These are phyloP conservation scores for Kwoniella pini DNA, from an alignment of 768 basidiomycete genomes.

Conservation along the genomic window DNA sequence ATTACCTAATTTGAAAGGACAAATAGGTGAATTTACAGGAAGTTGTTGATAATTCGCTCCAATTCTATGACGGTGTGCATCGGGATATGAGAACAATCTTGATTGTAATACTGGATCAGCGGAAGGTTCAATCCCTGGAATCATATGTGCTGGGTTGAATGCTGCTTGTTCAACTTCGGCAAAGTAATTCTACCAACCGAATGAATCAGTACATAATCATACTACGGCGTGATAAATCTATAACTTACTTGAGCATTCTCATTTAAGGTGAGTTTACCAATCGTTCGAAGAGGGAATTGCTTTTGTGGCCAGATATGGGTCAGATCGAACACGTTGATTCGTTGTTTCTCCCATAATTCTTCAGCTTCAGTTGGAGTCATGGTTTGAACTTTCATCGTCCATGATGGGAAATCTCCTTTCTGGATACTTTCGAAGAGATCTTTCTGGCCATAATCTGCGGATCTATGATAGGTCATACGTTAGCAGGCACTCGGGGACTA, in stretches of 20 bases:
- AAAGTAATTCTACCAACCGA: constrained; percentile 53
- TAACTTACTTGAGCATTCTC: constrained; percentile 51
- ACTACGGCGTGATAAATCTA: not conserved
- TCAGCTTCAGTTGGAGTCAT: constrained; percentile 93
- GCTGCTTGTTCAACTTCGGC: constrained; percentile 48
- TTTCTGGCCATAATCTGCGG: constrained; percentile 55
- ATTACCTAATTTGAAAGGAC: constrained; percentile 66
- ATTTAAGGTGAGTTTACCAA: constrained; percentile 57
- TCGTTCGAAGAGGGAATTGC: constrained; percentile 55
- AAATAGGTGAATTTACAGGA: constrained; percentile 78
- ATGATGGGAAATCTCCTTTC: constrained; percentile 46
- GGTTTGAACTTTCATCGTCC: constrained; percentile 64
- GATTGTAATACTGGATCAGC: constrained; percentile 92
- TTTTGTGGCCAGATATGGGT: constrained; percentile 55
- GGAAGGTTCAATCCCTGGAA: constrained; percentile 86
- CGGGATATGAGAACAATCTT: constrained; percentile 85
- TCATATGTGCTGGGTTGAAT: constrained; percentile 70
- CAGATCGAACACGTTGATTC: constrained; percentile 62
- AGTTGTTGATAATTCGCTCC: constrained; percentile 65
- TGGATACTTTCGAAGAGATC: constrained; percentile 58
- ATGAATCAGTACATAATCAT: not conserved
- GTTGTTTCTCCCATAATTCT: constrained; percentile 63
- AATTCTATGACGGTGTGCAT: constrained; percentile 53
- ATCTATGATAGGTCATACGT: not conserved
- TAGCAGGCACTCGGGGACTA: too few relatives aligned